Conservation (phyloP, 1,284 basidiomycete genomes). For the Ceratobasidium sp. region DNA sequence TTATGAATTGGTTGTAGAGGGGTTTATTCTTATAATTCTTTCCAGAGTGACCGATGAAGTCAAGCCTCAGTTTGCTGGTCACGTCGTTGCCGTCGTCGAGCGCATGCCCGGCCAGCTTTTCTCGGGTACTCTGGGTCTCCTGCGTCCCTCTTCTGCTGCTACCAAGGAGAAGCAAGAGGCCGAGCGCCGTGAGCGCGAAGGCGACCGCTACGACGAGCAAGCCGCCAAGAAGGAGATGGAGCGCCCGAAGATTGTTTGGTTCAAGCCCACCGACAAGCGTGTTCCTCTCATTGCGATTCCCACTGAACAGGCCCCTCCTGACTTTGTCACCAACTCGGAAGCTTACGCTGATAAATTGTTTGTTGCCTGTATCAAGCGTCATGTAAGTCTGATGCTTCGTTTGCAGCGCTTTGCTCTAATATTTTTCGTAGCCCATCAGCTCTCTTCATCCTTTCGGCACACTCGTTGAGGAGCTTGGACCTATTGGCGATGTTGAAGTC, state of each 20-base stretch:
- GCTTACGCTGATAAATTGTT: constrained; percentile 92
- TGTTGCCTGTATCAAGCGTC: constrained; percentile 98
- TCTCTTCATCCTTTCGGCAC: constrained; percentile 99
- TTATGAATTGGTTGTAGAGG: constrained; percentile 41
- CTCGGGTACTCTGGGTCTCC: constrained; percentile 94
- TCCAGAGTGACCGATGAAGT: constrained; percentile 93
- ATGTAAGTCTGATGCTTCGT: constrained; percentile 64
- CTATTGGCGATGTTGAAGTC: constrained; percentile 98
- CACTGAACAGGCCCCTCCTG: constrained; percentile 97
- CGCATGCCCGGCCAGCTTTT: constrained; percentile 99
- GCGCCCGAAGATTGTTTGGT: constrained; percentile 99
- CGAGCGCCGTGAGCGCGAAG: constrained; percentile 95
- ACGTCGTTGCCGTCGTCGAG: constrained; percentile 98
- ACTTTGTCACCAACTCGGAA: constrained; percentile 96
- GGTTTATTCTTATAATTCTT: constrained; percentile 45
- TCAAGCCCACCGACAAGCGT: constrained; percentile 99
- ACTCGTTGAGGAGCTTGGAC: constrained; percentile 96
- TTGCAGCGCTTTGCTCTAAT: constrained; percentile 20
- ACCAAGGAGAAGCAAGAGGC: constrained; percentile 99
- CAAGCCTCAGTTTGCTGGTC: constrained; percentile 96
- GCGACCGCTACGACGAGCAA: constrained; percentile 84
- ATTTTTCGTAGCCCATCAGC: constrained; percentile 78
- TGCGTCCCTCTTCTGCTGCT: constrained; percentile 96
- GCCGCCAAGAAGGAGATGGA: constrained; percentile 80
- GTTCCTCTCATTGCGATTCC: constrained; percentile 99